These are phyloP conservation scores for Achaetomiella virescens DNA, from an alignment of 495 filamentous ascomycete species.

Conservation along the genomic window DNA sequence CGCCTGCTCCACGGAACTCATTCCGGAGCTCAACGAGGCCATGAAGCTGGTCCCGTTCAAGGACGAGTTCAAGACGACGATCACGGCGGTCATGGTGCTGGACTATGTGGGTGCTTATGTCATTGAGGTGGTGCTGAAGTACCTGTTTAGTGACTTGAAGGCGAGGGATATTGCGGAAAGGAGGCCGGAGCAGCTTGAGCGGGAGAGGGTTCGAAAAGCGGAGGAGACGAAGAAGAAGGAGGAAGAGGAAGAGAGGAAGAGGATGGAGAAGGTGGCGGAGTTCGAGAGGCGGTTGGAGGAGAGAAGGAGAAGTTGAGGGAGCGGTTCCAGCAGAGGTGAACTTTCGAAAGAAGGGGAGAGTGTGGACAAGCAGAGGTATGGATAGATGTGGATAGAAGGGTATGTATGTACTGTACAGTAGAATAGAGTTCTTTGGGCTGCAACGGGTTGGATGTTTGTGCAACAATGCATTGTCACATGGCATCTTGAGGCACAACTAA, in stretches of 20 bases:
- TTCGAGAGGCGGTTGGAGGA: conserved; percentile 44
- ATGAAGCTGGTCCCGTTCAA: conserved; percentile 91
- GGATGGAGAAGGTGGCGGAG: conserved; percentile 40
- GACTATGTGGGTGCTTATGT: conserved; percentile 87
- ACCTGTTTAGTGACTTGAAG: conserved; percentile 80
- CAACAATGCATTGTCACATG: too few species aligned
- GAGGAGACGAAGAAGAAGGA: conserved; percentile 52
- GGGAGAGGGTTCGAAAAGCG: conserved; percentile 61
- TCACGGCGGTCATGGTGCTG: conserved; percentile 79
- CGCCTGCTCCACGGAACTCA: conserved; percentile 90
- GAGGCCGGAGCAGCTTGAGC: conserved; percentile 77
- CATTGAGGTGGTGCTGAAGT: conserved; percentile 84
- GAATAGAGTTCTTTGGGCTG: too few species aligned
- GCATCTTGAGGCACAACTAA: too few species aligned
- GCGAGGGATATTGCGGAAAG: conserved; percentile 91
- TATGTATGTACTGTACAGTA: not conserved
- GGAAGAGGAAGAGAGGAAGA: conserved; percentile 50
- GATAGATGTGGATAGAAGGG: not conserved
- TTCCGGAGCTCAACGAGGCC: conserved; percentile 92
- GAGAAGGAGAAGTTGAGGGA: conserved; percentile 23
- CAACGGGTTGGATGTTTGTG: too few species aligned
- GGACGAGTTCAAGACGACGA: conserved; percentile 77
- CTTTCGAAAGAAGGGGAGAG: not conserved
- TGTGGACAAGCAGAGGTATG: not conserved
- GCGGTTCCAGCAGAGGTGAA: not conserved